Evolutionary conservation across 495 filamentous ascomycete species (phyloP).

Genomic region (Annulohypoxylon bovei): DNA sequence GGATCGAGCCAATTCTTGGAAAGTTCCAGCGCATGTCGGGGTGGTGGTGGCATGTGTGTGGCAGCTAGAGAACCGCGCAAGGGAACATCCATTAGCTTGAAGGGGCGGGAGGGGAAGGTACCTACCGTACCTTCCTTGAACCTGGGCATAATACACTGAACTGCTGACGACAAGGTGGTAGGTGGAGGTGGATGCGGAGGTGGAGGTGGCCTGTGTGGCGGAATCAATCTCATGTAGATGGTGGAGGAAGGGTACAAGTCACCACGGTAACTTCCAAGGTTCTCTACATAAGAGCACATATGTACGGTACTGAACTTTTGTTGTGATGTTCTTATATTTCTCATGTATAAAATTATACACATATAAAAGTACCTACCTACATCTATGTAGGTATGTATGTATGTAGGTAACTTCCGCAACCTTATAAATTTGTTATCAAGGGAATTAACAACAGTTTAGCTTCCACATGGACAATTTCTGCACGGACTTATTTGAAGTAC

Average conservation of each 20-base stretch:
- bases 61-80: slow-evolving; percentile 25
- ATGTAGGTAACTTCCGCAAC: slow-evolving; percentile 9
- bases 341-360: not conserved
- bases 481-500: not conserved
- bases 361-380: slow-evolving; percentile 8
- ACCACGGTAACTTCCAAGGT: slow-evolving; percentile 20
- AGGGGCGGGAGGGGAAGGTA: slow-evolving; percentile 25
- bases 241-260: not conserved
- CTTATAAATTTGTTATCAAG: not conserved
- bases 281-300: not conserved
- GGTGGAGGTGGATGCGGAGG: too few species aligned
- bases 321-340: not conserved
- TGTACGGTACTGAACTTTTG: not conserved
- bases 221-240: too few species aligned
- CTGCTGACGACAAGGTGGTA: not conserved
- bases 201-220: slow-evolving; percentile 2
- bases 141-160: not conserved
- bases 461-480: slow-evolving; percentile 1
- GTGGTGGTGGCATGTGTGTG: slow-evolving; percentile 21
- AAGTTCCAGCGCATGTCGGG: slow-evolving; percentile 31
- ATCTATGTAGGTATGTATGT: not conserved
- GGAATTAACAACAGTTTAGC: slow-evolving; percentile 3
- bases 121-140: not conserved
- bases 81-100: slow-evolving; percentile 27
- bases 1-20: slow-evolving; percentile 42